Evolutionary conservation across 371 early-diverging fungal species (phyloP), one percentile per base, ranked within the genome.

Genomic region (Saksenaea oblongispora): DNA sequence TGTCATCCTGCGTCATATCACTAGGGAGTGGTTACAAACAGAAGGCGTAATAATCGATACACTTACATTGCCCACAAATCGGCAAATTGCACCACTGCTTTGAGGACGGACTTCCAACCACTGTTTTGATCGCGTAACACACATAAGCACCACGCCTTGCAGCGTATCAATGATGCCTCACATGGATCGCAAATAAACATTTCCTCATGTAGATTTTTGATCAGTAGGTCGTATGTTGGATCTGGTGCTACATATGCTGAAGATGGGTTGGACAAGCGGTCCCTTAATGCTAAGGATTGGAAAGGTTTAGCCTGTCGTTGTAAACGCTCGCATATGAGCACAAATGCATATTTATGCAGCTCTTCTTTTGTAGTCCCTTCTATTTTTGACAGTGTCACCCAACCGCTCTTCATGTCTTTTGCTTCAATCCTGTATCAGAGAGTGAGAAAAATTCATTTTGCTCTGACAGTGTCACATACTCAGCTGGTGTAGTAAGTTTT

Each of bases 1-100:
- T 59, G 24, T 61, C 28, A 1, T 65, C 28, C 3, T 59, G 35
- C 24, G 35, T 26, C 26, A 74, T 60, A 24, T 67, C 65, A 14
- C 75, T 75, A 51, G 35, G 14, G 10, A 59, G 15, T 11, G 15
- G 18, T 18, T 44, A 27, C 7, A 9, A 41, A 62, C 13, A 31
- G 14, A 17, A n/a, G 10, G 18, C 35, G 54, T 58, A 51, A 1
- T 58, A 27, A 18, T 18, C 15, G 24, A 26, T 17, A 27, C 15
- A 55, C 59, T 56, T 65, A 75, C 76, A 55, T 57, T n/a, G 68
- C 62, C 76, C 76, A 75, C 4, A 75, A 36, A 67, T 75, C 76
- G 10, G 66, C 34, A 62, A 70, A 75, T 37, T 75, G 76, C 24
- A 67, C 39, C 56, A 75, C 65, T 8, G 62, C 37, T 41, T 62